A percentile compares a stretch with the other conserved stretches of the same genome.
Evolutionary conservation across 2,329 filamentous ascomycete species (phyloP).

Genomic region (Paracoccidioides brasiliensis): DNA sequence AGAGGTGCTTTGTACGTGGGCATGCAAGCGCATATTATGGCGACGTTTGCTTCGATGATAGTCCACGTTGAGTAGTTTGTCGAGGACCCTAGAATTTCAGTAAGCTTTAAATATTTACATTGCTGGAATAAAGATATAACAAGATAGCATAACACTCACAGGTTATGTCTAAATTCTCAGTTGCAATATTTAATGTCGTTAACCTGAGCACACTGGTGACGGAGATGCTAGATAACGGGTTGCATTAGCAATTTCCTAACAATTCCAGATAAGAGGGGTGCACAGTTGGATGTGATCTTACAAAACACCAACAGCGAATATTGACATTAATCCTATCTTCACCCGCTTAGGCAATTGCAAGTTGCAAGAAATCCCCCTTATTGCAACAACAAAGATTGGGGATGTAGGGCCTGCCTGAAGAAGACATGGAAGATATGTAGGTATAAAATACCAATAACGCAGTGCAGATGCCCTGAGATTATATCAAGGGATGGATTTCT

Average conservation of each 20-base stretch:
- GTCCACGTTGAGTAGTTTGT: conserved; percentile 19
- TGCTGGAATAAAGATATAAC: neutral
- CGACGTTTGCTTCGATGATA: conserved; percentile 23
- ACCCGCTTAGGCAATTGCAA: conserved; percentile 25
- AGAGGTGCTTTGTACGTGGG: conserved; percentile 22
- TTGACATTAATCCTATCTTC: conserved; percentile 37
- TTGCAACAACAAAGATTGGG: neutral
- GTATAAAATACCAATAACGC: neutral
- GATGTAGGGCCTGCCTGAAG: neutral
- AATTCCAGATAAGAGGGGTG: neutral
- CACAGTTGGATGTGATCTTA: conserved; percentile 12
- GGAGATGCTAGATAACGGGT: conserved; percentile 14
- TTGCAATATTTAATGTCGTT: conserved; percentile 15
- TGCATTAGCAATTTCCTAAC: neutral
- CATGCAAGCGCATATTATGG: conserved; percentile 27
- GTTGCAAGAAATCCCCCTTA: neutral
- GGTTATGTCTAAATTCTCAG: neutral
- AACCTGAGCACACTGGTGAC: conserved; percentile 21
- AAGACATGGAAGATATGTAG: neutral
- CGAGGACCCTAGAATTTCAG: neutral
- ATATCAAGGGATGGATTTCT: neutral
- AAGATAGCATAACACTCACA: neutral
- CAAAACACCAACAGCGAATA: conserved; percentile 27
- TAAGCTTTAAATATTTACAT: neutral
- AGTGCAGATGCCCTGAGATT: neutral